Evolutionary conservation across 495 filamentous ascomycete species (phyloP).

Genomic region (Bacidia gigantensis): DNA sequence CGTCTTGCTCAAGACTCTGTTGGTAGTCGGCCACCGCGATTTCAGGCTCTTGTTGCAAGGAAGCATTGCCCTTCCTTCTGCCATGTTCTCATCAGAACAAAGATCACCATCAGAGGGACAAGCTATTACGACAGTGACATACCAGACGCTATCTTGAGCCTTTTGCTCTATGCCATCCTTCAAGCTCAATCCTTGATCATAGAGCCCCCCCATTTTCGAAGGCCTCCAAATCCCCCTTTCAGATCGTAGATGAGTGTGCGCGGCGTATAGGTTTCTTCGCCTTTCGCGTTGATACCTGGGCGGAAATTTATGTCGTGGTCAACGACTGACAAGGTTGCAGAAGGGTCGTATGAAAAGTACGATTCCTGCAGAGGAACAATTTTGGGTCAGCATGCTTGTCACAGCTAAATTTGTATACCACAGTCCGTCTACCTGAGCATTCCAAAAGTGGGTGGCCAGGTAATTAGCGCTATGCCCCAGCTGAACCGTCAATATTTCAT

Average conservation of each 20-base stretch:
- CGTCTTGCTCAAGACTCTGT: slow-evolving; percentile 55
- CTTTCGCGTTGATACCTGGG: slow-evolving; percentile 68
- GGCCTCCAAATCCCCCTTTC: slow-evolving; percentile 79
- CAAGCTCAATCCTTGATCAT: slow-evolving; percentile 45
- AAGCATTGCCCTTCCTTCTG: slow-evolving; percentile 49
- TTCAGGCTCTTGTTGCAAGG: slow-evolving; percentile 48
- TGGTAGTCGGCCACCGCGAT: slow-evolving; percentile 66
- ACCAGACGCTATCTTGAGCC: slow-evolving; percentile 10
- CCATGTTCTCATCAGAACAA: slow-evolving; percentile 3
- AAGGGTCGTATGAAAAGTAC: slow-evolving; percentile 79
- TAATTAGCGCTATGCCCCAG: slow-evolving; percentile 89
- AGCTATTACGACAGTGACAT: background rate
- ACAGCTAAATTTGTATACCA: background rate
- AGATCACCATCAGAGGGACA: background rate
- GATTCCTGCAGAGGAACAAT: slow-evolving; percentile 52
- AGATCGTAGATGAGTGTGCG: slow-evolving; percentile 89
- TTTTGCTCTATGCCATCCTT: slow-evolving; percentile 30
- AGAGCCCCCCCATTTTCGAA: slow-evolving; percentile 82
- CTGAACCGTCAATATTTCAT: slow-evolving; percentile 91
- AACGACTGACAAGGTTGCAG: slow-evolving; percentile 52
- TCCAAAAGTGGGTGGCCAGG: slow-evolving; percentile 97
- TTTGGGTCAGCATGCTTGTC: background rate
- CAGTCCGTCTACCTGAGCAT: slow-evolving; percentile 51
- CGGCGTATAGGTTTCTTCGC: slow-evolving; percentile 81
- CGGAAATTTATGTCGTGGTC: slow-evolving; percentile 91